These are phyloP conservation scores for Penicillium olsonii DNA, from an alignment of 2,329 filamentous ascomycete species.

Conservation along the genomic window DNA sequence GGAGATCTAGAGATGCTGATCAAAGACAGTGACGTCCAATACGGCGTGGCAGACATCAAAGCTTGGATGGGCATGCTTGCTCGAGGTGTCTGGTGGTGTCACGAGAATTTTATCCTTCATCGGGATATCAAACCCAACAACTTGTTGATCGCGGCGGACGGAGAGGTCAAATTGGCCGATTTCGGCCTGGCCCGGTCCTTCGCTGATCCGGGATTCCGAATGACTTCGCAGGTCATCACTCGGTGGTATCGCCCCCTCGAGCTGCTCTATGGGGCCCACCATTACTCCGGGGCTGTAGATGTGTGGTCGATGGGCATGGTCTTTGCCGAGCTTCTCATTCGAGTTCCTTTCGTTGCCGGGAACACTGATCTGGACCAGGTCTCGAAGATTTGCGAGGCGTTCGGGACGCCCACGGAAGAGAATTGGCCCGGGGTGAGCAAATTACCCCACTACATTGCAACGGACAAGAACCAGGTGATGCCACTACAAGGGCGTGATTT, in stretches of 20 bases:
- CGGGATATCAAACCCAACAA: slow-evolving; percentile 99
- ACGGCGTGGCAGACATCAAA: slow-evolving; percentile 89
- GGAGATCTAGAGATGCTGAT: slow-evolving; percentile 95
- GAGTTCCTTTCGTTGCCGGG: slow-evolving; percentile 80
- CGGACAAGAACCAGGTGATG: slow-evolving; percentile 58
- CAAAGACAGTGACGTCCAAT: slow-evolving; percentile 78
- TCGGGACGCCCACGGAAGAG: slow-evolving; percentile 89
- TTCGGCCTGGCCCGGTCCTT: slow-evolving; percentile 92
- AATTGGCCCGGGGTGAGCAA: slow-evolving; percentile 91
- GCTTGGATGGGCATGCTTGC: slow-evolving; percentile 98
- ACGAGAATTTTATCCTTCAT: slow-evolving; percentile 90
- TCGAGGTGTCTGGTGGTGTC: slow-evolving; percentile 92
- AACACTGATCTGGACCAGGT: slow-evolving; percentile 86
- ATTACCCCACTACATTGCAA: slow-evolving; percentile 76
- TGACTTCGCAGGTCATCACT: slow-evolving; percentile 95
- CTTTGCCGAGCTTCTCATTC: slow-evolving; percentile 84
- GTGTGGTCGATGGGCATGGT: slow-evolving; percentile 93
- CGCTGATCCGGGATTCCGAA: slow-evolving; percentile 80
- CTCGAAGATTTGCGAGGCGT: slow-evolving; percentile 75
- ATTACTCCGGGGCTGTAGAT: slow-evolving; percentile 89
- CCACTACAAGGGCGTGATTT: slow-evolving; percentile 66
- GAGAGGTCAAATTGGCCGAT: slow-evolving; percentile 93
- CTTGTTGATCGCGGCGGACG: slow-evolving; percentile 87
- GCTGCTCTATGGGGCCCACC: slow-evolving; percentile 83
- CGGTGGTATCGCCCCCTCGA: slow-evolving; percentile 96